Base-by-base conservation (phyloP, 148 eudicot genomes). In the Rhododendron molle region DNA sequence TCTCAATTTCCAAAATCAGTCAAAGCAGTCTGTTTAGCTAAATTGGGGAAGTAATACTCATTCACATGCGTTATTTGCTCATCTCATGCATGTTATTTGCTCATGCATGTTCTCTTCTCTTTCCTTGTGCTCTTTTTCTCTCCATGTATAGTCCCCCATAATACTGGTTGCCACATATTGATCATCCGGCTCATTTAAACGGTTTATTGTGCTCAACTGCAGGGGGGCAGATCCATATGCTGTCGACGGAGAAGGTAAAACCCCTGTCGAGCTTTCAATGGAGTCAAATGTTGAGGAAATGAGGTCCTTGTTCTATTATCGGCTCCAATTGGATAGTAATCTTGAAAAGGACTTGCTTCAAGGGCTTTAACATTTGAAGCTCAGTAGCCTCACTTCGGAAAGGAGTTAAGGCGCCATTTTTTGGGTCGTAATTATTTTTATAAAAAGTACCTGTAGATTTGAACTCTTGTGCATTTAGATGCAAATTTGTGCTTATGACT, bases 151-250 rank as follows among this genome's bases (percentile, higher is more conserved):
- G 1, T n/a, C 40, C 20, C 80, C 18, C 1, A 26, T n/a, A 26
- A 44, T 46, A 9, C 30, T 18, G 30, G 5, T 44, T 81, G 4
- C 34, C 28, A 0, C 30, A 7, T 81, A 81, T 20, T n/a, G 0
- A n/a, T 54, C n/a, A 46, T 58, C 52, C 14, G 23, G 49, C 46
- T 60, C 65, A 38, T 44, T 26, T 82, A 58, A 49, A 83, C 40
- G 2, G 54, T 9, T 11, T 83, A 14, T 11, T 47, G 26, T 36
- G 40, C 32, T 52, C 87, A 10, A 71, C 58, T 89, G 90, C 96
- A 96, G 99, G 93, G 97, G 99, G 71, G 98, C 98, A 81, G 93
- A 94, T 88, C 92, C 92, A 76, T 92, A 78, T 73, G 94, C 93
- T 84, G 83, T 90, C 69, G 87, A 92, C 60, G 89, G 86, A 12